Conservation (phyloP, 2,329 filamentous ascomycete species). For the Akanthomyces lecanii region DNA sequence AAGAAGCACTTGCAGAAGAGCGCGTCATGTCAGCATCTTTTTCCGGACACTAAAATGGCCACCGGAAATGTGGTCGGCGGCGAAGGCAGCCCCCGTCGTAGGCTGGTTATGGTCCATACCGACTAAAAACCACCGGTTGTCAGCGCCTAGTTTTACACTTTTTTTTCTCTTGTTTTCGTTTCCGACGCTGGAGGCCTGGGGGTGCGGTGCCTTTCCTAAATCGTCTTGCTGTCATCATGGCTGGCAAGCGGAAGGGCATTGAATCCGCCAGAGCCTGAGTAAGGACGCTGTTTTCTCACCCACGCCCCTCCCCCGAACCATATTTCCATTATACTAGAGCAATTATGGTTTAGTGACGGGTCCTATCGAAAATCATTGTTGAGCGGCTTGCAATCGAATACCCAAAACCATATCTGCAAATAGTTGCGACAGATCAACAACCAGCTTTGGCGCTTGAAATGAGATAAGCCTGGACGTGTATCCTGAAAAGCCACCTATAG, state of each 20-base stretch:
- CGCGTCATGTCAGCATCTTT: constrained; percentile 2
- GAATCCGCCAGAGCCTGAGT: not conserved
- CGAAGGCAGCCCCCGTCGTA: not conserved
- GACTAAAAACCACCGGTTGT: not conserved
- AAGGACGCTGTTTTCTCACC: not conserved
- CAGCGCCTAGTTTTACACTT: not conserved
- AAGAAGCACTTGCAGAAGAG: not conserved
- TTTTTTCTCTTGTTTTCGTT: not conserved
- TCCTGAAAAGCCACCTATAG: too few relatives aligned
- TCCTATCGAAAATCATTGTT: not conserved
- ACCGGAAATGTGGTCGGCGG: not conserved
- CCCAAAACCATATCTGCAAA: not conserved
- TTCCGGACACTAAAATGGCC: not conserved
- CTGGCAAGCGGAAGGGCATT: not conserved
- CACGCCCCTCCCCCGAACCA: not conserved
- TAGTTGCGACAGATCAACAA: not conserved
- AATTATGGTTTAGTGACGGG: not conserved
- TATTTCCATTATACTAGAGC: not conserved
- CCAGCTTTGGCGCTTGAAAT: not conserved
- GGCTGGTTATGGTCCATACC: not conserved
- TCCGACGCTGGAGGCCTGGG: not conserved
- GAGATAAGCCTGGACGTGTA: too few relatives aligned
- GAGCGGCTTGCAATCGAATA: not conserved
- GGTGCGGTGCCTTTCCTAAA: not conserved
- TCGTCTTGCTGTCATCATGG: not conserved